Conservation (phyloP, 768 basidiomycete genomes). For the Asterophora parasitica region DNA sequence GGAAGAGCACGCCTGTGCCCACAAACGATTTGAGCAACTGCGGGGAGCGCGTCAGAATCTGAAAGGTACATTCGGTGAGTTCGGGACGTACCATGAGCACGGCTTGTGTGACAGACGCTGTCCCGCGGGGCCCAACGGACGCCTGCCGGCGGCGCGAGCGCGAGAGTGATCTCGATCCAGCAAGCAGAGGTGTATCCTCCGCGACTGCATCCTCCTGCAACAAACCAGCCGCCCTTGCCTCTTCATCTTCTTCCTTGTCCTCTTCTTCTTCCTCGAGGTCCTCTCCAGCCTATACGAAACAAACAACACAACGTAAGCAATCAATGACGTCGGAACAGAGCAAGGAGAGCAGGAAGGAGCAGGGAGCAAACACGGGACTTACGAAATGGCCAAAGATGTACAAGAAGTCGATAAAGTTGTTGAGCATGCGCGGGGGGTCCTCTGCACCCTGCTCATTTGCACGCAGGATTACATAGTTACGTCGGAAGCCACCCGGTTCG, state of each 20-base stretch:
- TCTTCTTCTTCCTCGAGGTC: constrained; percentile 87
- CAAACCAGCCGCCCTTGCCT: constrained; percentile 28
- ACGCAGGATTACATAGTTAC: constrained; percentile 77
- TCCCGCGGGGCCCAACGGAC: constrained; percentile 67
- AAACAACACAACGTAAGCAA: background rate
- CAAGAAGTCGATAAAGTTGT: constrained; percentile 93
- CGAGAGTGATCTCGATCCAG: constrained; percentile 39
- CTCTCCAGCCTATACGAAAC: constrained; percentile 71
- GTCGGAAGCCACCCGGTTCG: constrained; percentile 90
- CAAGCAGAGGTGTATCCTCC: constrained; percentile 59
- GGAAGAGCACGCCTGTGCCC: background rate
- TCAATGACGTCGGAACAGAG: too few relatives aligned
- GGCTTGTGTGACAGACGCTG: constrained; percentile 88
- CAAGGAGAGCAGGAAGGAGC: background rate
- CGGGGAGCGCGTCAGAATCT: constrained; percentile 22
- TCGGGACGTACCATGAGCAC: constrained; percentile 84
- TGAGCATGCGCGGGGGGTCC: constrained; percentile 54
- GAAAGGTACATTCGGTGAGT: constrained; percentile 5
- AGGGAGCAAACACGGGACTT: constrained; percentile 28
- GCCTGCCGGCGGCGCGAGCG: constrained; percentile 48
- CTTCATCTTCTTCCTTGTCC: constrained; percentile 70
- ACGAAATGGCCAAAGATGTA: constrained; percentile 96
- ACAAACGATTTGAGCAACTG: background rate
- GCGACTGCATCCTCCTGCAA: constrained; percentile 18
- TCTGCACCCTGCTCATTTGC: constrained; percentile 63